These are phyloP conservation scores for Paracoccidioides lutzii DNA, from an alignment of 2,329 filamentous ascomycete species.

Conservation along the genomic window DNA sequence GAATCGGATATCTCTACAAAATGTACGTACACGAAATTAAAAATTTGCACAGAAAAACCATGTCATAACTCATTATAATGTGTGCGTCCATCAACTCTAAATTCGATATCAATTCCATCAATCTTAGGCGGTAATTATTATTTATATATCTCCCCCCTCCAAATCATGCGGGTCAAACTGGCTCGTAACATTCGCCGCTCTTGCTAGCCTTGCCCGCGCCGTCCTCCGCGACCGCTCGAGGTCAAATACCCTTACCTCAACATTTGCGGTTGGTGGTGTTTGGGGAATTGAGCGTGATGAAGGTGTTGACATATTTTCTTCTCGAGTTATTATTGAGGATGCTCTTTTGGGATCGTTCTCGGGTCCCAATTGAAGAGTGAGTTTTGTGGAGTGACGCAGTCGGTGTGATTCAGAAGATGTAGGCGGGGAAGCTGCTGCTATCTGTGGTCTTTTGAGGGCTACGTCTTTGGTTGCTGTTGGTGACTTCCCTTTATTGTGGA, in stretches of 20 bases:
- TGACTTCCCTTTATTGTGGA: neutral
- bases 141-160: neutral
- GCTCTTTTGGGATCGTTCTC: neutral
- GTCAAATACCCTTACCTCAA: neutral
- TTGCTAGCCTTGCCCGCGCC: neutral
- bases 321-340: neutral
- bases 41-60: too few species aligned
- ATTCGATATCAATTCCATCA: neutral
- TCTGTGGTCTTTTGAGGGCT: neutral
- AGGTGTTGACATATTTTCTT: neutral
- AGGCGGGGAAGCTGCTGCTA: neutral
- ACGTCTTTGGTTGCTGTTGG: neutral
- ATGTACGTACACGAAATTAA: too few species aligned
- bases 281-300: too few species aligned
- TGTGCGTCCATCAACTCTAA: neutral
- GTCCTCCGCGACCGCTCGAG: neutral
- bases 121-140: neutral
- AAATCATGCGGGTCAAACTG: neutral
- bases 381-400: neutral
- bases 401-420: neutral
- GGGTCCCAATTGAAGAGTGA: too few species aligned
- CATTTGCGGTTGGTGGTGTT: neutral
- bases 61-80: too few species aligned
- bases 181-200: neutral
- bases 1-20: too few species aligned